Evolutionary conservation across 2,329 filamentous ascomycete species (phyloP), one percentile per base, ranked within the genome.

Genomic region (Hymenoscyphus albidus): DNA sequence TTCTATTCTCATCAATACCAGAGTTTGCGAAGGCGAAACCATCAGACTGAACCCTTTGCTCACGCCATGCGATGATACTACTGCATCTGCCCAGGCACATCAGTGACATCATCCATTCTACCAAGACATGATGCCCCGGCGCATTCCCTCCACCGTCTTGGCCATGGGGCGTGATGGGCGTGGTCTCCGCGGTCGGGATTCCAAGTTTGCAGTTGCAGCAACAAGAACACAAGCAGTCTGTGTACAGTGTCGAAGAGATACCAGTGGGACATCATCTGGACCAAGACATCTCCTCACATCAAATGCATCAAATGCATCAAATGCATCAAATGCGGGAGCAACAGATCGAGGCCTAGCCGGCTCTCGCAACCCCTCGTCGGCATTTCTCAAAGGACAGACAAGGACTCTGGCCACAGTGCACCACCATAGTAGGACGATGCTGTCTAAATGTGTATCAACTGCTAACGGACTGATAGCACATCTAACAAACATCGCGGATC

Each of bases 381-480:
- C 58, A 22, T 70, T 72, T 59, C 58, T 73, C 59, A 72, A 71
- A 16, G 72, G 72, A 22, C 74, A 73, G 62, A 72, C 72, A 63
- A 67, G 73, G 64, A 38, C 63, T 51, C 66, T 73, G 48, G 70
- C 72, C 31, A 74, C 70, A 35, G 71, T 74, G 27, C 65, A 70
- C 58, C 65, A 70, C 58, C 72, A 74, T 67, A 69, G 73, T 73
- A 69, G 27, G 64, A 35, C 59, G 44, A 58, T 9, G 2, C 42
- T 16, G 7, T 48, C 27, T 39, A 9, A n/a, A 9, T 22, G 6
- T 9, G 7, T 18, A 18, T 51, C 7, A 38, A 6, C n/a, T 22
- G 40, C 61, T 69, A 32, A 59, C 7, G 54, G 55, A 3, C 32
- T 51, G 32, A 12, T 48, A 74, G 73, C 65, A 27, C 27, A 27